Percentiles rank a stretch among this genome's conserved stretches.
These are phyloP conservation scores for Arabidopsis hybrid DNA, from an alignment of 441 rosid species.

Conservation along the genomic window DNA sequence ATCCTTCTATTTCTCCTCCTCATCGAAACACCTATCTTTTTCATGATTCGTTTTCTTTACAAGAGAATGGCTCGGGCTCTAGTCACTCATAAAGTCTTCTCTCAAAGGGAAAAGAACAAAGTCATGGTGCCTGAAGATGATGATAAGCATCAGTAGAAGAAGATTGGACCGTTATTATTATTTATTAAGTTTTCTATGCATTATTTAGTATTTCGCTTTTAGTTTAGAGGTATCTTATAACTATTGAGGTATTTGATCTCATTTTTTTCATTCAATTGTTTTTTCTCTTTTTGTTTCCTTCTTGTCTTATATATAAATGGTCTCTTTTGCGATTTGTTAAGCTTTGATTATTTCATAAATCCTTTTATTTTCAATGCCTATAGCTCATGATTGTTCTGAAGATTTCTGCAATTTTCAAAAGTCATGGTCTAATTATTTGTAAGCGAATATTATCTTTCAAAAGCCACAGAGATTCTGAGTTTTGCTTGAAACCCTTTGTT, in stretches of 20 bases:
- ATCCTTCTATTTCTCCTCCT: neutral
- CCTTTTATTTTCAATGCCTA: neutral
- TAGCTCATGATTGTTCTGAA: neutral
- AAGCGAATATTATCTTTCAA: neutral
- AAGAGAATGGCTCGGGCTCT: neutral
- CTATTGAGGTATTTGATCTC: neutral
- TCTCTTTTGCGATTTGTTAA: neutral
- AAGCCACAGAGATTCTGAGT: neutral
- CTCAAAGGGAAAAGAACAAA: neutral
- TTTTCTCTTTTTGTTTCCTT: too few relatives aligned
- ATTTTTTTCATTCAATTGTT: too few relatives aligned
- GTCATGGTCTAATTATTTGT: too few relatives aligned
- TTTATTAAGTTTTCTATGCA: too few relatives aligned
- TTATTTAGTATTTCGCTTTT: too few relatives aligned
- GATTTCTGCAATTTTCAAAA: neutral
- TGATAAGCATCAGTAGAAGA: too few relatives aligned
- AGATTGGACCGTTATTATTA: too few relatives aligned
- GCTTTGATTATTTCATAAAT: neutral
- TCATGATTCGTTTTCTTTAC: neutral
- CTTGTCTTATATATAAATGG: neutral
- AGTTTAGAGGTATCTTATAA: too few relatives aligned
- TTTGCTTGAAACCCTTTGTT: neutral
- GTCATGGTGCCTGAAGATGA: neutral
- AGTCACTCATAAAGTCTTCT: neutral
- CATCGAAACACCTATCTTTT: neutral